Base-by-base conservation (phyloP, 371 early-diverging fungal genomes). In the Zancudomyces culisetae region DNA sequence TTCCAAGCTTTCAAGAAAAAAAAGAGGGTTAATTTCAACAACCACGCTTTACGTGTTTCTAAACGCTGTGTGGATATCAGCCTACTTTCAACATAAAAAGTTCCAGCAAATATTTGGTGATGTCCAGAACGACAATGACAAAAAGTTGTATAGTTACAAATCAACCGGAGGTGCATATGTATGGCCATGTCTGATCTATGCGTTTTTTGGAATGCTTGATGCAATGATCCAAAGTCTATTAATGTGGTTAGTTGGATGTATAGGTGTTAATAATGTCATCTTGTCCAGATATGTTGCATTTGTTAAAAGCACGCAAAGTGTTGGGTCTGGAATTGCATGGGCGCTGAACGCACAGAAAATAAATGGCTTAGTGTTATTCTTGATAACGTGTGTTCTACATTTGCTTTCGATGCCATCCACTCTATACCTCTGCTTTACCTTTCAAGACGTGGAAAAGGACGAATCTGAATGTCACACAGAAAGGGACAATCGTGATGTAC, bases 251-350 rank as follows among this genome's bases (percentile, higher is more conserved):
- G 72, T 80, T 62, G 81, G 81, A 21, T 71, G 80, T 20, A 63
- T 83, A 62, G 72, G 79, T 29, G 80, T 79, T 60, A 78, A 83
- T 43, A 69, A 75, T 53, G 59, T 69, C 53, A 55, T 72, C 53
- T 66, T 79, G 48, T 74, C 84, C 18, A 70, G 81, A 49, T 84
- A 80, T 55, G 78, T 78, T 54, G 85, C 84, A 3, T 83, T 78
- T 71, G 84, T 83, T 76, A 86, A 86, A 74, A 78, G 79, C 28
- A 75, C 81, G 55, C 85, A 85, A 66, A 76, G 77, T 51, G 71
- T 76, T 28, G 77, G 76, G 26, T 70, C 68, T 40, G 83, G 83
- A 49, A 59, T 79, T 51, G 64, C 75, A 22, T 71, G 71, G 70
- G 67, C 64, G 55, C 53, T 67, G 19, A 56, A 55, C 12, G 67